Base-by-base conservation (phyloP, 2,329 filamentous ascomycete genomes). In the Venturia aucupariae region DNA sequence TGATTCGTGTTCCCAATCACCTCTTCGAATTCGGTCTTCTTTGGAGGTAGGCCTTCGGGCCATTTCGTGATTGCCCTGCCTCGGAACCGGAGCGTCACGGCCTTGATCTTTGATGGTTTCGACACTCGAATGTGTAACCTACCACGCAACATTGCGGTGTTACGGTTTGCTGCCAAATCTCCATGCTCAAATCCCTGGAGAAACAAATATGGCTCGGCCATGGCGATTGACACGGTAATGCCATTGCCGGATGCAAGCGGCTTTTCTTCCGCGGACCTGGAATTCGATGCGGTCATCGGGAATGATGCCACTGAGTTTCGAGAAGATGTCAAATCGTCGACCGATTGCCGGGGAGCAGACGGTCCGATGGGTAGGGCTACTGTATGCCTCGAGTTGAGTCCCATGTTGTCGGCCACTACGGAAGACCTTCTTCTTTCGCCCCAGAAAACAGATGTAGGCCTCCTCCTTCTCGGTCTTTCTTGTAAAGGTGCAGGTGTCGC, bases 21-120 rank as follows among this genome's bases (percentile, higher is more conserved):
- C 72, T 97, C 92, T 70, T 86, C 88, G 63, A 90, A 86, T 48
- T 96, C 90, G 0, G 88, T 83, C 75, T 96, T 96, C 65, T 88
- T 83, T 0, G 92, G 92, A 3, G 94, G 93, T 38, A 97, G 94
- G 61, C 92, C 86, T 78, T 97, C 94, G 19, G 94, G 93, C 94
- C 94, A 99, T 72, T 96, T 92, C 1, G 94, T 97, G 68, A 89
- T 85, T 3, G 92, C 90, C 72, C 86, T 88, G 38, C 93, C 94
- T 48, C 87, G 84, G 69, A 99, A 90, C 70, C 90, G 93, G 62
- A 99, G 80, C 6, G 89, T 92, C 30, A 99, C 84, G 4, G 90
- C 88, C 79, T 96, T 97, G 69, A 99, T 87, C 77, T 99, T 99
- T 59, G 92, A 86, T 68, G 90, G 89, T 73, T 97, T 97, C 57